Base-by-base conservation (phyloP, 257 asterid genomes). In the Capsicum chinense region DNA sequence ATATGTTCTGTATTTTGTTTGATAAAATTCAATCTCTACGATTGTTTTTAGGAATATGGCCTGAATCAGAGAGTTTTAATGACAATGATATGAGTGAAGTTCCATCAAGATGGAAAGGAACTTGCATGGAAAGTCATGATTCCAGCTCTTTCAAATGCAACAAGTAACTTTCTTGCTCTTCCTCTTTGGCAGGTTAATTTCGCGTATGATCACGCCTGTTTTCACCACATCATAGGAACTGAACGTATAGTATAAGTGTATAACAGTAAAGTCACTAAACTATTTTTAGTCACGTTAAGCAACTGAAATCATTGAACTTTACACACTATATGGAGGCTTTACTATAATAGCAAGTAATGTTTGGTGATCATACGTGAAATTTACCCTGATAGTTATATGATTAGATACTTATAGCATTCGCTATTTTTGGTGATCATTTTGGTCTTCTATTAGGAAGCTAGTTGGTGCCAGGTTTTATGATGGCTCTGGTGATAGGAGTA, bases 401-500 rank as follows among this genome's bases (percentile, higher is more conserved):
- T 52, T 8, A 4, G 79, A 42, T 3, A 64, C 85, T 19, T 52
- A 10, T 71, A 11, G 47, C 3, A 2, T n/a, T 83, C 2, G 17
- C 19, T 2, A 7, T 82, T 9, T 57, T 16, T 17, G 14, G 11
- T 52, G 26, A 12, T 6, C 4, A 50, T 35, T 10, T 60, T 13
- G 68, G 21, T 79, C 78, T 79, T 58, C 9, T n/a, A 8, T 35
- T 83, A 94, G 97, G 92, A 95, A 94, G 85, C 5, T 95, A 84
- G 93, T 95, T 33, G 99, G 98, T 84, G 98, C 99, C 37, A 89
- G 98, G 84, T 93, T 88, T 80, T 95, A 95, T 2, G 69, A 48
- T 6, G 88, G 70, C 56, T 70, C 89, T 11, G 87, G 15, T 82
- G 3, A 62, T 19, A 12, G 21, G 0, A 26, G 62, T 15, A 16